These are phyloP conservation scores for Elongisporangium senticosum DNA, from an alignment of 352 stramenopile genomes.

Conservation along the genomic window DNA sequence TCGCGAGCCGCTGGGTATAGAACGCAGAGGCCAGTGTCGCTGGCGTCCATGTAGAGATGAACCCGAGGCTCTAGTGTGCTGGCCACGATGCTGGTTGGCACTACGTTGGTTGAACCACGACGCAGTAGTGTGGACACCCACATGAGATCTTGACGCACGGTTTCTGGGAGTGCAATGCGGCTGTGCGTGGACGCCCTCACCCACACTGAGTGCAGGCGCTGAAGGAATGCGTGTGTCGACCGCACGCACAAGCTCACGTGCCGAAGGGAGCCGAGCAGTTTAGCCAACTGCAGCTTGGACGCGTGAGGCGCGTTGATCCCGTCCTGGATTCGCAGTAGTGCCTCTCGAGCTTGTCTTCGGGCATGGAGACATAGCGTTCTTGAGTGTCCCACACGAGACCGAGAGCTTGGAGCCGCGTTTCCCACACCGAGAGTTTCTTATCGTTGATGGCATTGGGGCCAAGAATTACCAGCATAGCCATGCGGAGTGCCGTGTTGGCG, in stretches of 20 bases:
- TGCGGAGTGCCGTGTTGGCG: conserved; percentile 4
- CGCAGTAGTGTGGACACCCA: too few species aligned
- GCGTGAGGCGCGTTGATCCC: too few species aligned
- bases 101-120: too few species aligned
- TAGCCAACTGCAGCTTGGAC: too few species aligned
- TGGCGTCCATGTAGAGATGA: conserved; percentile 5
- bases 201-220: too few species aligned
- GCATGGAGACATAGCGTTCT: conserved; percentile 8
- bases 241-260: too few species aligned
- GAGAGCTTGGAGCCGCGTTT: neutral
- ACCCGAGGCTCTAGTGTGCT: neutral
- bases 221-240: too few species aligned
- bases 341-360: conserved; percentile 8
- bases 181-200: too few species aligned
- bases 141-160: too few species aligned
- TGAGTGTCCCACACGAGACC: conserved; percentile 13
- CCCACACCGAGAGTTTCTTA: conserved; percentile 10
- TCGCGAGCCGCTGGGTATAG: conserved; percentile 2
- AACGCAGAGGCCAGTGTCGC: conserved; percentile 2
- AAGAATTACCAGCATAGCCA: conserved; percentile 11
- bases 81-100: neutral
- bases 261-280: too few species aligned
- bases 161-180: too few species aligned
- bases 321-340: too few species aligned
- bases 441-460: conserved; percentile 10